phyloP scores from a whole-genome alignment of 1,284 basidiomycete species.

The Gomphus bonarii region DNA sequence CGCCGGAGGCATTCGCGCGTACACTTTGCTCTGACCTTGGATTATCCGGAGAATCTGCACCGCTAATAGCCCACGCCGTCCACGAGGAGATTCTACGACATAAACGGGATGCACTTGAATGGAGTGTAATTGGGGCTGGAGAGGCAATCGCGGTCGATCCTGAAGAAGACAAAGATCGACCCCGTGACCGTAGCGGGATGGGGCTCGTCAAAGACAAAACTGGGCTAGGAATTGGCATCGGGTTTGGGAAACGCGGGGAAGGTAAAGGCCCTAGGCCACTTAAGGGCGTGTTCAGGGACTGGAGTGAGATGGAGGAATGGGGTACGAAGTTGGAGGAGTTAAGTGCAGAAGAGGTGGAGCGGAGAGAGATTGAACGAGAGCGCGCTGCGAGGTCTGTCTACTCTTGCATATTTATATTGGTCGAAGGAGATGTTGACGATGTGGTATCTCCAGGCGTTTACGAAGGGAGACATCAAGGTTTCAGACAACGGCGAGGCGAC shows the following conservation, averaged over 20 bases:
- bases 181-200: slow-evolving; percentile 37
- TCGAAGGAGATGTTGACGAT: slow-evolving; percentile 2
- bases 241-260: slow-evolving; percentile 49
- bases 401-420: slow-evolving; percentile 1
- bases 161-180: slow-evolving; percentile 16
- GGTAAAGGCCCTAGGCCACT: slow-evolving; percentile 68
- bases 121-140: slow-evolving; percentile 64
- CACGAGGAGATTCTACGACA: slow-evolving; percentile 94
- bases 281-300: slow-evolving; percentile 90
- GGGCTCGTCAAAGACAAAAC: slow-evolving; percentile 68
- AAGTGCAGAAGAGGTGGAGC: slow-evolving; percentile 84
- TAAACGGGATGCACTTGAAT: slow-evolving; percentile 89
- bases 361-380: slow-evolving; percentile 74
- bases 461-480: slow-evolving; percentile 60
- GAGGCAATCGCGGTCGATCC: slow-evolving; percentile 18
- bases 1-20: slow-evolving; percentile 78
- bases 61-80: slow-evolving; percentile 85
- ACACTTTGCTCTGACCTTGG: slow-evolving; percentile 83
- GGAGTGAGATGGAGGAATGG: slow-evolving; percentile 87
- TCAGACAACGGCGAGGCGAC: slow-evolving; percentile 35
- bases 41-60: slow-evolving; percentile 77
- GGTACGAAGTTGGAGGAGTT: slow-evolving; percentile 83
- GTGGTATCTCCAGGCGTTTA: slow-evolving; percentile 37
- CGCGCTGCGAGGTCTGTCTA: slow-evolving; percentile 54
- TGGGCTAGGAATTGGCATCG: slow-evolving; percentile 48